A percentile compares a stretch with the other conserved stretches of the same genome.
These are phyloP conservation scores for Suillus plorans DNA, from an alignment of 768 basidiomycete genomes.

Conservation along the genomic window DNA sequence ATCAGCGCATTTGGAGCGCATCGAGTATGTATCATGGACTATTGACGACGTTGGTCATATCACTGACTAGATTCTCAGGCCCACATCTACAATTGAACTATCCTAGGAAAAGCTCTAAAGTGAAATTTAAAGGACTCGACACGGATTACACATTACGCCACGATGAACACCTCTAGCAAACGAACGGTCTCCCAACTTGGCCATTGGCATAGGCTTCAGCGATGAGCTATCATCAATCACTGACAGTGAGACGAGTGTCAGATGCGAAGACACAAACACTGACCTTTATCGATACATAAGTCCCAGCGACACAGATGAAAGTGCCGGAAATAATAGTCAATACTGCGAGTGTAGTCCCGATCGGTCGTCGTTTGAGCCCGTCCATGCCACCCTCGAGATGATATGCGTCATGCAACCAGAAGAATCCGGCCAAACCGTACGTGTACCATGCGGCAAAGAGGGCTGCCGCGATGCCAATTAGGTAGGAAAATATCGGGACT, in stretches of 20 bases:
- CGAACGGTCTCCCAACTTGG: constrained; percentile 47
- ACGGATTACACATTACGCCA: not conserved
- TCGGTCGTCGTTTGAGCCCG: constrained; percentile 32
- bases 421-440: constrained; percentile 51
- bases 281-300: constrained; percentile 53
- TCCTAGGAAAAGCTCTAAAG: not conserved
- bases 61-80: not conserved
- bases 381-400: constrained; percentile 38
- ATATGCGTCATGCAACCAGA: constrained; percentile 52
- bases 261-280: constrained; percentile 9
- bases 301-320: constrained; percentile 54
- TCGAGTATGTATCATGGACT: not conserved
- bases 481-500: constrained; percentile 55
- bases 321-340: constrained; percentile 47
- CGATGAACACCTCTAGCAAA: constrained; percentile 29
- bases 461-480: constrained; percentile 52
- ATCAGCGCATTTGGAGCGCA: not conserved
- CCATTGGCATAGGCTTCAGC: constrained; percentile 42
- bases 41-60: not conserved
- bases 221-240: constrained; percentile 38
- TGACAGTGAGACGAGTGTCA: not conserved
- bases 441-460: constrained; percentile 61
- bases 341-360: constrained; percentile 37
- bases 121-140: not conserved
- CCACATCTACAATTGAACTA: not conserved